Evolutionary conservation across 1,284 basidiomycete genomes (phyloP).

Genomic region (Rhodotorula mucilaginosa): DNA sequence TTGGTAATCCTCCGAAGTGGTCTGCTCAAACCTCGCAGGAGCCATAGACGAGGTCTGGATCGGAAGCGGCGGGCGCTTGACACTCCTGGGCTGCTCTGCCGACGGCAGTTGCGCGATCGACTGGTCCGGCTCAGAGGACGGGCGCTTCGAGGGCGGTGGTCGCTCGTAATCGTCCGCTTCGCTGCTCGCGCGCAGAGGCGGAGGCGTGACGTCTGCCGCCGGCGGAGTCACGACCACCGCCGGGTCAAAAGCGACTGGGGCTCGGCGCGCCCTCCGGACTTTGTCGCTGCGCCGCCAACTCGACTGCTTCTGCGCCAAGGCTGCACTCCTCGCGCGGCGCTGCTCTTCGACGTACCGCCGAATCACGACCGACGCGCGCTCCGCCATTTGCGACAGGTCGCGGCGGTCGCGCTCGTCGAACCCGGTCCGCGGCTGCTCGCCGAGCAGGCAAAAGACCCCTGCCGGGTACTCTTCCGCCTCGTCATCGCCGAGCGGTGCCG

Average conservation of each 20-base stretch:
- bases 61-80: too few relatives aligned
- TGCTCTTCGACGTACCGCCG: constrained; percentile 15
- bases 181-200: too few relatives aligned
- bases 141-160: too few relatives aligned
- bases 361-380: constrained; percentile 31
- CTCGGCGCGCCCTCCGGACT: not conserved
- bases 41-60: constrained; percentile 13
- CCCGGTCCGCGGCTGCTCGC: constrained; percentile 15
- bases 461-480: constrained; percentile 20
- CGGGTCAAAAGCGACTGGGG: not conserved
- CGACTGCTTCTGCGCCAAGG: constrained; percentile 13
- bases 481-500: constrained; percentile 34
- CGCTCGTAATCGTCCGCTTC: too few relatives aligned
- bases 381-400: constrained; percentile 29
- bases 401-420: constrained; percentile 27
- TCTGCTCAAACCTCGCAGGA: constrained; percentile 10
- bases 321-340: not conserved
- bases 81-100: too few relatives aligned
- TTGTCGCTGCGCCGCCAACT: not conserved
- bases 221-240: not conserved
- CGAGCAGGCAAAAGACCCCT: constrained; percentile 38
- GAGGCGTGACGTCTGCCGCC: too few relatives aligned
- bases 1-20: constrained; percentile 6
- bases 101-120: too few relatives aligned
- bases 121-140: too few relatives aligned